phyloP scores from a whole-genome alignment of 495 filamentous ascomycete species.

The Tuber indicum region DNA sequence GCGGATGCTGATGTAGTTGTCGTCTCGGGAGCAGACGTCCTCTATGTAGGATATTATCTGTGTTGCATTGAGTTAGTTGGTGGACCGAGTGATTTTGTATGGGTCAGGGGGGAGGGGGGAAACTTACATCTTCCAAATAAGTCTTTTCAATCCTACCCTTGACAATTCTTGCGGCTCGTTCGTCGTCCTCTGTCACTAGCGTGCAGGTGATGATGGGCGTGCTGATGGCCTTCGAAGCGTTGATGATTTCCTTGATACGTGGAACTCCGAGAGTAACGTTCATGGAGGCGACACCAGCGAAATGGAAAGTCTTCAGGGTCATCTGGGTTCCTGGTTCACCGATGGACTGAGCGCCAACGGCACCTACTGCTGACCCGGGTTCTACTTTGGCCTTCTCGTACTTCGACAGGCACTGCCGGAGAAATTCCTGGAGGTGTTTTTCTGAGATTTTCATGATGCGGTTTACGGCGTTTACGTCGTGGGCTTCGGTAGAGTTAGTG shows the following conservation, averaged over 20 bases:
- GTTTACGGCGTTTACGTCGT: constrained; percentile 48
- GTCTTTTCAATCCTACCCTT: constrained; percentile 91
- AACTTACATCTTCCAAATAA: constrained; percentile 58
- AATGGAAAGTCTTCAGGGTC: constrained; percentile 99
- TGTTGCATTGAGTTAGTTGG: constrained; percentile 43
- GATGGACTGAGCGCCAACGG: constrained; percentile 94
- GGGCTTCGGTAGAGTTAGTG: not conserved
- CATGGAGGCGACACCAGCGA: constrained; percentile 98
- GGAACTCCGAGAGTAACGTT: constrained; percentile 98
- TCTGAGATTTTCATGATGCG: constrained; percentile 74
- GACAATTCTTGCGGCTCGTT: constrained; percentile 73
- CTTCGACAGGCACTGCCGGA: constrained; percentile 74
- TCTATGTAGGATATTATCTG: constrained; percentile 69
- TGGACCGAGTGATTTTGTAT: not conserved
- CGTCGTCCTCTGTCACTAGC: constrained; percentile 60
- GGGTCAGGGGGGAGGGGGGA: constrained; percentile 4
- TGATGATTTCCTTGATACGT: constrained; percentile 99
- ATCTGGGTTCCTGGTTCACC: constrained; percentile 98
- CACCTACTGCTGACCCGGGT: constrained; percentile 94
- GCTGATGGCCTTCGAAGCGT: constrained; percentile 84
- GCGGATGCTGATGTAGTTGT: constrained; percentile 63
- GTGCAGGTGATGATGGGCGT: constrained; percentile 88
- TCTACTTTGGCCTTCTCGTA: constrained; percentile 85
- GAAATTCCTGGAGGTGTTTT: constrained; percentile 64
- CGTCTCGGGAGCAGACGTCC: constrained; percentile 70